Evolutionary conservation across 371 early-diverging fungal species (phyloP).

Genomic region (Mucor irregularis): DNA sequence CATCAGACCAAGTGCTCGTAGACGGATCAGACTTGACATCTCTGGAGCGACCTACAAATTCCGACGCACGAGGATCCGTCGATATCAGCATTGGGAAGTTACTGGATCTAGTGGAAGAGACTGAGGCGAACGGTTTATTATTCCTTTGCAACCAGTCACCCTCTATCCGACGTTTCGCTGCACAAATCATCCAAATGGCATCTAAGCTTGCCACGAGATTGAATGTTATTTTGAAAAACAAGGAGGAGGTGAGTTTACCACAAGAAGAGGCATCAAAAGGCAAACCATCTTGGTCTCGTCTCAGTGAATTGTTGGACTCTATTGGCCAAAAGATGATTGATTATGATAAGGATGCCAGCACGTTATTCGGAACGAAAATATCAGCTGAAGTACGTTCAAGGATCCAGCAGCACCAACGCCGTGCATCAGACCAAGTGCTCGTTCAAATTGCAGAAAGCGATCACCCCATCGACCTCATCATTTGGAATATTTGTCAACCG

Average conservation of each 20-base stretch:
- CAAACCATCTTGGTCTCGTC: constrained; percentile 19
- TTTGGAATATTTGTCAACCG: constrained; percentile 71
- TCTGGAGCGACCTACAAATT: constrained; percentile 3
- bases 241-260: too few species aligned
- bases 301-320: constrained; percentile 31
- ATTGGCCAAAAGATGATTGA: constrained; percentile 55
- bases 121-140: constrained; percentile 75
- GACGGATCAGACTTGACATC: constrained; percentile 32
- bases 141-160: constrained; percentile 69
- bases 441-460: constrained; percentile 54
- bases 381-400: constrained; percentile 47
- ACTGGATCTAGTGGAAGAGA: constrained; percentile 63
- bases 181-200: constrained; percentile 61
- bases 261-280: neutral
- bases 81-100: constrained; percentile 29
- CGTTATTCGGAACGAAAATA: constrained; percentile 43
- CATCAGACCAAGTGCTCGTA: constrained; percentile 19
- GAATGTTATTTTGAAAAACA: constrained; percentile 12
- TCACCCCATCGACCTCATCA: constrained; percentile 37
- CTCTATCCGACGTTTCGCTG: constrained; percentile 57
- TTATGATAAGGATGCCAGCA: constrained; percentile 52
- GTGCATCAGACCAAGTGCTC: constrained; percentile 22
- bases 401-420: constrained; percentile 55
- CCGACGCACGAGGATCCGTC: constrained; percentile 1
- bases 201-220: constrained; percentile 53